Evolutionary conservation across 768 basidiomycete genomes (phyloP).

Genomic region (Cystobasidiopsis lactophilus): DNA sequence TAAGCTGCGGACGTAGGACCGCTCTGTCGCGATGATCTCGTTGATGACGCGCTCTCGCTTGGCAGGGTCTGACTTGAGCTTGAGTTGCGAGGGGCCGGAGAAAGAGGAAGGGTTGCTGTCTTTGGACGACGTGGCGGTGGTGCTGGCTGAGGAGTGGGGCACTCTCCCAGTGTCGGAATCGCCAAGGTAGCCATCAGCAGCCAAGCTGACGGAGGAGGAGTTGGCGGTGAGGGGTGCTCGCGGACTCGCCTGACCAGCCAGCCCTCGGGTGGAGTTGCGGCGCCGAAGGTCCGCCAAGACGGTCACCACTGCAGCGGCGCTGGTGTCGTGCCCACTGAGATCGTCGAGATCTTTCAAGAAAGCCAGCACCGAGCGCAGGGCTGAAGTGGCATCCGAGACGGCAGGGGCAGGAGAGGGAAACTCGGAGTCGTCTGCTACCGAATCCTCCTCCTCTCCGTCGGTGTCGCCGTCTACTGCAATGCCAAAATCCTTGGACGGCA

Average conservation of each 20-base stretch:
- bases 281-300: slow-evolving; percentile 7
- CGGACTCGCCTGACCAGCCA: neutral
- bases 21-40: slow-evolving; percentile 88
- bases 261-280: neutral
- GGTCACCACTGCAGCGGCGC: slow-evolving; percentile 1
- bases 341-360: slow-evolving; percentile 93
- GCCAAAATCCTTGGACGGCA: too few relatives aligned
- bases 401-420: neutral
- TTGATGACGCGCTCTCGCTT: slow-evolving; percentile 64
- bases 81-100: slow-evolving; percentile 28
- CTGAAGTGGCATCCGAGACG: slow-evolving; percentile 20
- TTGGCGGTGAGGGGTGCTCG: neutral
- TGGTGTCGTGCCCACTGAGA: slow-evolving; percentile 36
- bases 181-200: neutral
- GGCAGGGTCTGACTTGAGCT: slow-evolving; percentile 72
- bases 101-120: neutral
- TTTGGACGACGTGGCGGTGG: neutral
- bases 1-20: slow-evolving; percentile 81
- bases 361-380: slow-evolving; percentile 77
- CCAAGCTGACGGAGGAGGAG: neutral
- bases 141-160: slow-evolving; percentile 2
- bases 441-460: neutral
- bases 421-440: neutral
- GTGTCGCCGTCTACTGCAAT: too few relatives aligned
- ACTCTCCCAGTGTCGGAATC: neutral